Conservation (phyloP, 2,329 filamentous ascomycete species). For the Aphanocladium album region DNA sequence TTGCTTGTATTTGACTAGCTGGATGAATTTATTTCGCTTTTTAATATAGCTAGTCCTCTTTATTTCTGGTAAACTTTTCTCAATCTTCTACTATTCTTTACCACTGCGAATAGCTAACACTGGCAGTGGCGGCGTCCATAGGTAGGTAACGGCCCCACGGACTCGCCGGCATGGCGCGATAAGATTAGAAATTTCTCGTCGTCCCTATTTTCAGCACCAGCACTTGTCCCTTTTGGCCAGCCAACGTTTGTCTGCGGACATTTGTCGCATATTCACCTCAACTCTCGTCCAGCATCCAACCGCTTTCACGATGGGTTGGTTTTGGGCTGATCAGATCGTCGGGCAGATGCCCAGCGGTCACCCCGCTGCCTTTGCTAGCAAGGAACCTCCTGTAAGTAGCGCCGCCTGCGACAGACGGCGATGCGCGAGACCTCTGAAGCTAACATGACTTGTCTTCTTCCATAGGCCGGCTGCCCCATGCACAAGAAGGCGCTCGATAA, state of each 20-base stretch:
- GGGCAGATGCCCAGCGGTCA: conserved; percentile 30
- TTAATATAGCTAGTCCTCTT: too few relatives aligned
- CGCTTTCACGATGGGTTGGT: conserved; percentile 52
- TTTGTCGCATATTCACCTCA: neutral
- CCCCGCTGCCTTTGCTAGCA: conserved; percentile 22
- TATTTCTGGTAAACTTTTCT: too few relatives aligned
- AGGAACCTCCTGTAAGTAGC: conserved; percentile 29
- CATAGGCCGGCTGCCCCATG: conserved; percentile 52
- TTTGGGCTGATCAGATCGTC: conserved; percentile 51
- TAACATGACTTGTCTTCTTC: conserved; percentile 18
- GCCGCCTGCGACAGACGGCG: neutral
- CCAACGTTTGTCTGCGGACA: conserved; percentile 9
- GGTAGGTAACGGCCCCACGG: conserved; percentile 12
- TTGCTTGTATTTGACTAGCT: too few relatives aligned
- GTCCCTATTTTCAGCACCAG: neutral
- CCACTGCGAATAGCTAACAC: too few relatives aligned
- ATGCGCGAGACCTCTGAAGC: neutral
- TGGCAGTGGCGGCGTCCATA: too few relatives aligned
- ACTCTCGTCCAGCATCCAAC: neutral
- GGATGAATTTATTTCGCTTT: too few relatives aligned
- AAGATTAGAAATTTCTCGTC: conserved; percentile 17
- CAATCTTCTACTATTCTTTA: too few relatives aligned
- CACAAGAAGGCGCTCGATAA: conserved; percentile 49
- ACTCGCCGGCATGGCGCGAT: conserved; percentile 12
- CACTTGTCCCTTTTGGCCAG: conserved; percentile 3